Conservation (phyloP, 805 yeast species). For the Babjeviella inositovora region DNA sequence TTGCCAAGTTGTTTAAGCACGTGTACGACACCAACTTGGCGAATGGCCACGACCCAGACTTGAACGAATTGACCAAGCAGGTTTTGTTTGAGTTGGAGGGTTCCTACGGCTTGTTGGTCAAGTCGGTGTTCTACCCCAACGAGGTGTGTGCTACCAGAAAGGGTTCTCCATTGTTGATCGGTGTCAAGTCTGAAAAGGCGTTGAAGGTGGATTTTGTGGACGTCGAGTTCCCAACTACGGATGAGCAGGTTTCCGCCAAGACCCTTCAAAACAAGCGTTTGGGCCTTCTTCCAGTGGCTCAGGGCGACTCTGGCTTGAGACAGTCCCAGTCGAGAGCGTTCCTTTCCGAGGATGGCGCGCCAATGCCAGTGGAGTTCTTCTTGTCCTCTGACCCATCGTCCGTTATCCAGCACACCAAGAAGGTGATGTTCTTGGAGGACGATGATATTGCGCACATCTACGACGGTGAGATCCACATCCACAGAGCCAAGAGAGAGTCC, state of each 20-base stretch:
- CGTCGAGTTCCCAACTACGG: conserved; percentile 83
- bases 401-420: conserved; percentile 91
- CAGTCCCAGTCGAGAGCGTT: conserved; percentile 95
- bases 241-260: too few species aligned
- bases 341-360: conserved; percentile 82
- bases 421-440: conserved; percentile 91
- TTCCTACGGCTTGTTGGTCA: conserved; percentile 90
- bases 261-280: too few species aligned
- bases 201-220: conserved; percentile 96
- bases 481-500: conserved; percentile 79
- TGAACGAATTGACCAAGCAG: conserved; percentile 83
- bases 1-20: conserved; percentile 89
- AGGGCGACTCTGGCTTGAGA: conserved; percentile 42
- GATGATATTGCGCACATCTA: conserved; percentile 97
- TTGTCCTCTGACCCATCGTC: conserved; percentile 96
- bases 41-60: conserved; percentile 71
- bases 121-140: conserved; percentile 84
- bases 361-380: conserved; percentile 91
- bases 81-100: conserved; percentile 91
- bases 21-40: conserved; percentile 62
- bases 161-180: conserved; percentile 94
- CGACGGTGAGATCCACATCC: conserved; percentile 97
- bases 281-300: conserved; percentile 35
- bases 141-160: conserved; percentile 95
- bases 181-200: conserved; percentile 91